A percentile compares a stretch with the other conserved stretches of the same genome.
phyloP scores from a whole-genome alignment of 2,329 filamentous ascomycete genomes.

The Pseudogymnoascus sp. region DNA sequence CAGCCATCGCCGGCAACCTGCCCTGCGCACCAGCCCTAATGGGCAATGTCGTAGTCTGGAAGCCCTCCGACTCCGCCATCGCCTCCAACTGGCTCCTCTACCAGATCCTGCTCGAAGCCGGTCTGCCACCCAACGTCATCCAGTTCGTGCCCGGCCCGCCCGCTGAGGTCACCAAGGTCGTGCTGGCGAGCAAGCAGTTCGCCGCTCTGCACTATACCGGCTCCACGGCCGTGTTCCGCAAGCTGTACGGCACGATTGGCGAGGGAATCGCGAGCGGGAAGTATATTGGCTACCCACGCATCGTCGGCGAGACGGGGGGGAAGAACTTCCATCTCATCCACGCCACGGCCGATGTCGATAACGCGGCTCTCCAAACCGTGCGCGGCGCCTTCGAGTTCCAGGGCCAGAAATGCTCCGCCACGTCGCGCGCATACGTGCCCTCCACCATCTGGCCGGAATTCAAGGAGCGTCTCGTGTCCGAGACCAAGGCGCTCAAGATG shows the following conservation, averaged over 20 bases:
- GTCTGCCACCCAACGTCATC: slow-evolving; percentile 80
- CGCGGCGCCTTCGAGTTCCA: slow-evolving; percentile 86
- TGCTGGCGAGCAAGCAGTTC: slow-evolving; percentile 70
- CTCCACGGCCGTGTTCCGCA: slow-evolving; percentile 83
- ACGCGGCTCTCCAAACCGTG: slow-evolving; percentile 73
- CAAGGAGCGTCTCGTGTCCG: slow-evolving; percentile 55
- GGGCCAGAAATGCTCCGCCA: slow-evolving; percentile 85
- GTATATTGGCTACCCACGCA: slow-evolving; percentile 78
- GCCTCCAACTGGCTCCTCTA: slow-evolving; percentile 88
- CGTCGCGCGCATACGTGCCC: slow-evolving; percentile 71
- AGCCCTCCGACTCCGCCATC: slow-evolving; percentile 83
- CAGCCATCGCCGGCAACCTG: slow-evolving; percentile 84
- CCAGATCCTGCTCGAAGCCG: slow-evolving; percentile 83
- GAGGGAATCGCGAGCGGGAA: slow-evolving; percentile 70
- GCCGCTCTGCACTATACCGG: slow-evolving; percentile 93
- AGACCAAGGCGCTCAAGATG: slow-evolving; percentile 62
- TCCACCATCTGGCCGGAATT: slow-evolving; percentile 67
- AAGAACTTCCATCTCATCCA: slow-evolving; percentile 92
- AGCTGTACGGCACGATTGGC: slow-evolving; percentile 80
- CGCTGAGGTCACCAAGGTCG: slow-evolving; percentile 69
- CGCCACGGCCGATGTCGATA: slow-evolving; percentile 65
- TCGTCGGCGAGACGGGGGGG: slow-evolving; percentile 84
- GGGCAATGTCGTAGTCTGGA: slow-evolving; percentile 95
- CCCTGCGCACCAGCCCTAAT: slow-evolving; percentile 75
- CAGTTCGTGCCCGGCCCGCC: slow-evolving; percentile 90